Conservation (phyloP, 306 rosid species). For the Mimosa pudica region DNA sequence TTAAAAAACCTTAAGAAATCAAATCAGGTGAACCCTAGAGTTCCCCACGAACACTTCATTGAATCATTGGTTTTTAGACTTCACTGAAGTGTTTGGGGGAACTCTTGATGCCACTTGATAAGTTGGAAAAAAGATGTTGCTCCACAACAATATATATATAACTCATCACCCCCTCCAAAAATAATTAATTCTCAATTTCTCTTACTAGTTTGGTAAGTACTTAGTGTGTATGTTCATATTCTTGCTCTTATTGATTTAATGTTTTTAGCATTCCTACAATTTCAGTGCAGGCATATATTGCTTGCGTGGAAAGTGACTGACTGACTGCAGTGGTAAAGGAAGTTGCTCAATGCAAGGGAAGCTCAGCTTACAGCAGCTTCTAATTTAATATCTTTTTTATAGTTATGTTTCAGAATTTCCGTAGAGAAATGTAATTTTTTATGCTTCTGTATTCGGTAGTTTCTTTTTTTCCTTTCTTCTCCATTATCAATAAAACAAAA, state of each 20-base stretch:
- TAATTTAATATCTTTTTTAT: neutral
- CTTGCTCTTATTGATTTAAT: neutral
- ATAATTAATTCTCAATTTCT: neutral
- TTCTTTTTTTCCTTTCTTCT: too few relatives aligned
- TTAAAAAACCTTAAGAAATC: neutral
- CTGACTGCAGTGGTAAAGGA: too few relatives aligned
- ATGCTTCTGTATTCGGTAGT: neutral
- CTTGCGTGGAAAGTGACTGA: too few relatives aligned
- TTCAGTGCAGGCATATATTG: neutral
- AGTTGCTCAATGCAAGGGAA: neutral
- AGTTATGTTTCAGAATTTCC: neutral
- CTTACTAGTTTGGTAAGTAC: neutral
- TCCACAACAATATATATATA: too few relatives aligned
- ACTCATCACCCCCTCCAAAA: neutral
- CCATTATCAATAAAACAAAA: too few relatives aligned
- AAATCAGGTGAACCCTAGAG: constrained; percentile 11
- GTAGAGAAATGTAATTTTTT: neutral
- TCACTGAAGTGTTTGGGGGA: neutral
- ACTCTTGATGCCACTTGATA: neutral
- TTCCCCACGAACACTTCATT: neutral
- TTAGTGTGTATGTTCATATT: neutral
- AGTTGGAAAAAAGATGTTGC: neutral
- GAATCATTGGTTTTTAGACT: neutral
- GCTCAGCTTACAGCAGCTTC: neutral
- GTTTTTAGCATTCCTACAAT: neutral